A percentile compares a stretch with the other conserved stretches of the same genome.
These are phyloP conservation scores for Suillus weaverae DNA, from an alignment of 768 basidiomycete species.

Conservation along the genomic window DNA sequence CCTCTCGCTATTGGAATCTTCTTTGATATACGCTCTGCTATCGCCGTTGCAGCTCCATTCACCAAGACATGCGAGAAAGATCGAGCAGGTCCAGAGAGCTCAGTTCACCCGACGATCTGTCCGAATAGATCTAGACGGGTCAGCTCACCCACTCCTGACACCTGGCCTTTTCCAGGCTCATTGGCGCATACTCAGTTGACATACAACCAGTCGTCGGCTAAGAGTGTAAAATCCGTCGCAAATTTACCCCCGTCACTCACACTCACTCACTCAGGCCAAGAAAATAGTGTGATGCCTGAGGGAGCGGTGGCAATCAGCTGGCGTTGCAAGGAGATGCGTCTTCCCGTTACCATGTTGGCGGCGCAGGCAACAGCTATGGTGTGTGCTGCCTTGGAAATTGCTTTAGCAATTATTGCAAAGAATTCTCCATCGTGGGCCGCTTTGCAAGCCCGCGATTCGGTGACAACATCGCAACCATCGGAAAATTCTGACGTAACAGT, in stretches of 20 bases:
- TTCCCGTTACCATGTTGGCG: slow-evolving; percentile 16
- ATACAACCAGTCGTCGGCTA: neutral
- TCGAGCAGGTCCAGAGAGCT: neutral
- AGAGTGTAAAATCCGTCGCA: neutral
- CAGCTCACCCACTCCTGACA: slow-evolving; percentile 31
- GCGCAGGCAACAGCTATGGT: slow-evolving; percentile 25
- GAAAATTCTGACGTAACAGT: neutral
- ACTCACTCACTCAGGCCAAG: neutral
- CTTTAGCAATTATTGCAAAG: slow-evolving; percentile 12
- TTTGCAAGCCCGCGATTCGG: neutral
- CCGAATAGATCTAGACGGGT: slow-evolving; percentile 17
- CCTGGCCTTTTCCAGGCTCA: slow-evolving; percentile 34
- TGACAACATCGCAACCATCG: neutral
- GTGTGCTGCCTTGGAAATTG: slow-evolving; percentile 23
- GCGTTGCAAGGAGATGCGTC: neutral
- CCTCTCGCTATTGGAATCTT: slow-evolving; percentile 14
- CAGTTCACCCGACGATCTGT: neutral
- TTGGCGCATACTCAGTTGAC: slow-evolving; percentile 18
- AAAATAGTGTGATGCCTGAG: neutral
- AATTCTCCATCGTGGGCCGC: neutral
- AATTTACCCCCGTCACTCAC: slow-evolving; percentile 10
- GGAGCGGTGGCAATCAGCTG: neutral
- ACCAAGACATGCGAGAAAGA: slow-evolving; percentile 17
- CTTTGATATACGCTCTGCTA: slow-evolving; percentile 9
- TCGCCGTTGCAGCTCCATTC: neutral